phyloP scores from a whole-genome alignment of 2,329 filamentous ascomycete species.

The Phyllosticta citribraziliensis region DNA sequence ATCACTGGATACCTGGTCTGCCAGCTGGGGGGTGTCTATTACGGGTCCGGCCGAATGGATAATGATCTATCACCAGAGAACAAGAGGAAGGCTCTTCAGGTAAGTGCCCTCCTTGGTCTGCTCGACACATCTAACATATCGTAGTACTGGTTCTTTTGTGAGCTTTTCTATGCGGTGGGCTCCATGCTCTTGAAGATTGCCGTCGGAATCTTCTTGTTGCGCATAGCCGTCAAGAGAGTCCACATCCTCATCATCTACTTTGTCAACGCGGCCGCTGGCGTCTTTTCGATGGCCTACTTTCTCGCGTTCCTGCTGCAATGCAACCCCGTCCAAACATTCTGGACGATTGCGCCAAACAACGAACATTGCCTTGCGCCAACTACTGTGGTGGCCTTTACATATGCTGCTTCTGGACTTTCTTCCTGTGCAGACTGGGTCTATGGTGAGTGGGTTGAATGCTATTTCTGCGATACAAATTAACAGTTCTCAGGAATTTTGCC shows the following conservation, averaged over 20 bases:
- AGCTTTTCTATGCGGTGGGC: slow-evolving; percentile 43
- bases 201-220: slow-evolving; percentile 44
- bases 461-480: neutral
- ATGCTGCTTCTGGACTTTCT: slow-evolving; percentile 24
- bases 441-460: neutral
- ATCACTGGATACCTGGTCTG: slow-evolving; percentile 32
- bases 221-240: slow-evolving; percentile 36
- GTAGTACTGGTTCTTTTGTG: slow-evolving; percentile 45
- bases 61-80: slow-evolving; percentile 22
- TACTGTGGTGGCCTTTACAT: slow-evolving; percentile 43
- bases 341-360: slow-evolving; percentile 32
- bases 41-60: slow-evolving; percentile 31
- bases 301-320: slow-evolving; percentile 46
- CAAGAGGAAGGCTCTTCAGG: slow-evolving; percentile 20
- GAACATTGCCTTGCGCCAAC: slow-evolving; percentile 33
- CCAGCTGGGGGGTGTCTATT: slow-evolving; percentile 29
- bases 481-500: slow-evolving; percentile 18
- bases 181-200: slow-evolving; percentile 42
- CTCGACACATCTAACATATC: slow-evolving; percentile 9
- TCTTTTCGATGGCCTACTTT: slow-evolving; percentile 40
- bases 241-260: slow-evolving; percentile 38
- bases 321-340: slow-evolving; percentile 41
- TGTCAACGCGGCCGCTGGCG: slow-evolving; percentile 34
- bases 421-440: slow-evolving; percentile 25
- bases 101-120: slow-evolving; percentile 7